Evolutionary conservation across 495 filamentous ascomycete genomes (phyloP), one percentile per base, ranked within the genome.

Genomic region (Lophiotrema nucula): DNA sequence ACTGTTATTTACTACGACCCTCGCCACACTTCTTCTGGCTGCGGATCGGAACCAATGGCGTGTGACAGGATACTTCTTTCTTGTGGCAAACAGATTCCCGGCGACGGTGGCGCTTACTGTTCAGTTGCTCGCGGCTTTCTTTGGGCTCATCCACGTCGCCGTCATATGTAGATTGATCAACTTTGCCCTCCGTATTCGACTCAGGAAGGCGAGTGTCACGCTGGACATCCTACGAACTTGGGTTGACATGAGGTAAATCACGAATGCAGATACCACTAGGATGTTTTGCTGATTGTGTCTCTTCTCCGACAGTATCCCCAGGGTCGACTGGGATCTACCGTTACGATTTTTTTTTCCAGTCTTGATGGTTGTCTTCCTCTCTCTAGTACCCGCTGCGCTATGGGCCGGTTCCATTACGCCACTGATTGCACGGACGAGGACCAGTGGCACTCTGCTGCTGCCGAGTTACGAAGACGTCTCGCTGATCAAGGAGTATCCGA

Each of bases 361-460:
- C 13, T n/a, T 65, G 12, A 55, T 69, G 1, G 22, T 66, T 1
- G 37, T 66, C n/a, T 60, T 66, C 43, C 27, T 66, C 13, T 53
- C 50, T 31, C 28, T 71, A 4, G 28, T 70, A 1, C 66, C 71
- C 6, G 53, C 70, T 35, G 66, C 70, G 16, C 43, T 74, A 31
- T 74, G 72, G 72, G 69, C 71, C 18, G 72, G 70, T 45, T 69
- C 72, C 8, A 63, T 71, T 11, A 74, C 72, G 0, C 71, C 72
- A 2, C 56, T 69, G 6, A 51, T 53, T 12, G 16, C 24, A 13
- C 28, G 47, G 11, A 48, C 54, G 1, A 48, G 42, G 10, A 57
- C 57, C 0, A 28, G 62, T 0, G 50, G 43, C 8, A 55, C 19
- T 3, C 50, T 64, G 11, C 25, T 35, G n/a, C 21, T 73, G 1